Evolutionary conservation across 2,329 filamentous ascomycete species (phyloP), one percentile per base, ranked within the genome.

Genomic region (Neophaeococcomyces aloes): DNA sequence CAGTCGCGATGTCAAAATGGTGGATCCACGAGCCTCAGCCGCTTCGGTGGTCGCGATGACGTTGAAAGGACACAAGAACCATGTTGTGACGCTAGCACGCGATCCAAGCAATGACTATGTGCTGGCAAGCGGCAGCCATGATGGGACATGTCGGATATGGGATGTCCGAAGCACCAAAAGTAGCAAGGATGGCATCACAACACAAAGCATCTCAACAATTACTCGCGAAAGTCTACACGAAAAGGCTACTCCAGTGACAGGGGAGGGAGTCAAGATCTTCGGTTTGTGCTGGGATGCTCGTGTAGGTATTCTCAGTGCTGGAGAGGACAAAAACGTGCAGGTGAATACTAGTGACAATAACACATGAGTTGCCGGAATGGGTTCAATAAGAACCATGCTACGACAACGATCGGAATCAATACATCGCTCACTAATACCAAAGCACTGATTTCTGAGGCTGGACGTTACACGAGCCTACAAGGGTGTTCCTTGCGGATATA

Each of bases 271-370:
- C 49, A 96, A 96, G 74, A 86, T 98, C 38, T 86, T 96, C 62
- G 76, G 78, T 27, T 84, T 96, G 4, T 75, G 72, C 47, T 98
- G 91, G 91, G 85, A 95, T 63, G 70, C 73, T 60, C 76, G 79
- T 5, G 78, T 93, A 59, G 93, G 91, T 1, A 89, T 98, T 60
- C 83, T 95, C 34, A 93, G 85, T 57, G 87, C 72, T 33, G 87
- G 89, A 13, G 88, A 96, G 72, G 91, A 98, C 60, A 94, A 91
- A 69, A 80, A 78, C 68, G 80, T 98, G 56, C 91, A 98, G 70
- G 79, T 98, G 48, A 95, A 98, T 64, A 74, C 75, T 14, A 51
- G 49, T 37, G 46, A 53, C 27, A 30, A 38, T 17, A 38, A 29
- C 7, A 19, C 32, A n/a, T 42, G 30, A 42, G 18, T 10, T n/a